Percentiles rank a stretch among this genome's conserved stretches.
These are phyloP conservation scores for Pyrrhoderma lamaoense DNA, from an alignment of 1,284 basidiomycete species.

Conservation along the genomic window DNA sequence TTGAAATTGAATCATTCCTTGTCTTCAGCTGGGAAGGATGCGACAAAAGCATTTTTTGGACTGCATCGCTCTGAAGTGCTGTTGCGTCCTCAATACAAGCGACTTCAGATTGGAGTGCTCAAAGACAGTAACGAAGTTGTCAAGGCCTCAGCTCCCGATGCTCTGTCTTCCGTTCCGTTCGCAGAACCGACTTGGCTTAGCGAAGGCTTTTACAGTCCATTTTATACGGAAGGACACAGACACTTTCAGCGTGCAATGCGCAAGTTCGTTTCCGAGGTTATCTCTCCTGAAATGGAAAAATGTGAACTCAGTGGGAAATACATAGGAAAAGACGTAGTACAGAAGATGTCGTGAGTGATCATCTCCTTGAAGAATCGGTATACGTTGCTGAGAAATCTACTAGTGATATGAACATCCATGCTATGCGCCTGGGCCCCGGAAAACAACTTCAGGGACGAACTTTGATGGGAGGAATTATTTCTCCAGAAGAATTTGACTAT, in stretches of 20 bases:
- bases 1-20: background rate
- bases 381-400: constrained; percentile 1
- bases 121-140: constrained; percentile 60
- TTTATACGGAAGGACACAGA: constrained; percentile 71
- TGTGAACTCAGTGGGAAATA: constrained; percentile 79
- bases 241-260: constrained; percentile 60
- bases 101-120: constrained; percentile 77
- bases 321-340: constrained; percentile 66
- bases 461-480: constrained; percentile 78
- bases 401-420: constrained; percentile 71
- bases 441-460: constrained; percentile 83
- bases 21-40: constrained; percentile 62
- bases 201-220: constrained; percentile 76
- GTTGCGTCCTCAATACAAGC: constrained; percentile 70
- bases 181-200: constrained; percentile 86
- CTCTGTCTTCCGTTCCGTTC: constrained; percentile 76
- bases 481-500: constrained; percentile 85
- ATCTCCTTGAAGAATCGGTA: background rate
- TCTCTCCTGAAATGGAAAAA: constrained; percentile 54
- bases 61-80: constrained; percentile 87
- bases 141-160: constrained; percentile 54
- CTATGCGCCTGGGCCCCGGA: constrained; percentile 90
- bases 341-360: constrained; percentile 55
- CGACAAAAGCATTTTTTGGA: constrained; percentile 86
- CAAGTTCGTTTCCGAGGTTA: constrained; percentile 55